Conservation (phyloP, 2,329 filamentous ascomycete species). For the Sporothrix brunneoviolacea region DNA sequence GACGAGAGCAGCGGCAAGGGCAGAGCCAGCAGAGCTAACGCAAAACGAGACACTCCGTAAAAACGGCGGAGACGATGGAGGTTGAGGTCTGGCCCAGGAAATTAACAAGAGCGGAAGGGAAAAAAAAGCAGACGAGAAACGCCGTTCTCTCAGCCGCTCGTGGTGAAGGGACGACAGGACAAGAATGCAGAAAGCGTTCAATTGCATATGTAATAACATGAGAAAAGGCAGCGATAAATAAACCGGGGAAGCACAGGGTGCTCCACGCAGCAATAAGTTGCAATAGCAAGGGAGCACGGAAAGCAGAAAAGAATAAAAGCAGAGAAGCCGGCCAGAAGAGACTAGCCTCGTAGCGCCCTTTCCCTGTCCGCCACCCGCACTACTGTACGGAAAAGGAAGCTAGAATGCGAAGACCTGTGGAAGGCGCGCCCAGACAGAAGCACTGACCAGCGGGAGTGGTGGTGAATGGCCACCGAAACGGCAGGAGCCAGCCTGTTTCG, state of each 20-base stretch:
- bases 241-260: no score
- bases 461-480: neutral
- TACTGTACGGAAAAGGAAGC: slow-evolving; percentile 8
- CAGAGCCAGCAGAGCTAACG: neutral
- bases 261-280: slow-evolving; percentile 6
- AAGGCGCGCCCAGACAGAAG: neutral
- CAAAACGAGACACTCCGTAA: neutral
- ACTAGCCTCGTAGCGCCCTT: neutral
- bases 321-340: no score
- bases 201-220: slow-evolving; percentile 1
- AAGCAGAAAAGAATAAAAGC: neutral
- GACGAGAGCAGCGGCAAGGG: neutral
- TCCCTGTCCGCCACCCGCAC: neutral
- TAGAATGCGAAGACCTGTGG: neutral
- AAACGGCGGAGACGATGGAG: neutral
- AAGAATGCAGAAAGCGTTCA: neutral
- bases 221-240: no score
- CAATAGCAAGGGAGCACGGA: neutral
- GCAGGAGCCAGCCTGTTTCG: no score
- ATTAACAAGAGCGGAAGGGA: neutral
- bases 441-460: no score
- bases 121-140: neutral
- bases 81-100: neutral
- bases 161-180: neutral
- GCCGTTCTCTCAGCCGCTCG: slow-evolving; percentile 1